phyloP scores from a whole-genome alignment of 371 early-diverging fungal species.

The Mortierella sp. region DNA sequence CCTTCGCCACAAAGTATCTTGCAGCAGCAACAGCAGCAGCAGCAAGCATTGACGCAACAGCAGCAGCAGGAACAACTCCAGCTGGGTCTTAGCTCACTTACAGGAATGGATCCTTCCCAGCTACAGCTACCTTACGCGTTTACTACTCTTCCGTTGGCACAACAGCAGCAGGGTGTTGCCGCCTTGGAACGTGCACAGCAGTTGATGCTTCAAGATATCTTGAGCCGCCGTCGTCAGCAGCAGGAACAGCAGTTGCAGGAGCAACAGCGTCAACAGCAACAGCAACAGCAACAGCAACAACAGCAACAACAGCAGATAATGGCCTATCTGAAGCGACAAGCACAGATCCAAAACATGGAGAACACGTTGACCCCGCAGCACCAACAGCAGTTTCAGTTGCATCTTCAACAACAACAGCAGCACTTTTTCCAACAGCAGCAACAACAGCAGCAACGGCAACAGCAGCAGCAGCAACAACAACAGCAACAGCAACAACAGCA shows the following conservation, averaged over 20 bases:
- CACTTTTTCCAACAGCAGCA: conserved; percentile 18
- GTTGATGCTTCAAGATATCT: conserved; percentile 52
- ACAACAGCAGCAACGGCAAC: conserved; percentile 19
- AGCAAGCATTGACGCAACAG: conserved; percentile 12
- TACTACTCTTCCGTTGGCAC: conserved; percentile 44
- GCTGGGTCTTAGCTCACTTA: conserved; percentile 24
- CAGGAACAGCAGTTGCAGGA: conserved; percentile 31
- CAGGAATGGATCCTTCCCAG: conserved; percentile 40
- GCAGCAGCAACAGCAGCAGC: conserved; percentile 6
- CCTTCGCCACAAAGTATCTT: conserved; percentile 35
- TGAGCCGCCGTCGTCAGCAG: conserved; percentile 48
- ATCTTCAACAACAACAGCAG: conserved; percentile 48
- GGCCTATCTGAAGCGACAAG: conserved; percentile 49
- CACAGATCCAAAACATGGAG: conserved; percentile 50
- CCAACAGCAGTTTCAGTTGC: conserved; percentile 35
- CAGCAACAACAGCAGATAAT: conserved; percentile 42
- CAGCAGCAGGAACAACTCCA: conserved; percentile 37
- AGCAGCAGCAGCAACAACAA: conserved; percentile 15
- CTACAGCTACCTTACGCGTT: conserved; percentile 52
- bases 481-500: conserved; percentile 40
- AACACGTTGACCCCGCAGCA: conserved; percentile 42
- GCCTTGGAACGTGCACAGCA: conserved; percentile 50
- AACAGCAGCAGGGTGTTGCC: conserved; percentile 52
- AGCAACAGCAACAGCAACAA: conserved; percentile 26
- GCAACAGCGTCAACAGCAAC: conserved; percentile 31